Evolutionary conservation across 1,284 basidiomycete genomes (phyloP), one percentile per base, ranked within the genome.

Genomic region (Gomphus sp.): DNA sequence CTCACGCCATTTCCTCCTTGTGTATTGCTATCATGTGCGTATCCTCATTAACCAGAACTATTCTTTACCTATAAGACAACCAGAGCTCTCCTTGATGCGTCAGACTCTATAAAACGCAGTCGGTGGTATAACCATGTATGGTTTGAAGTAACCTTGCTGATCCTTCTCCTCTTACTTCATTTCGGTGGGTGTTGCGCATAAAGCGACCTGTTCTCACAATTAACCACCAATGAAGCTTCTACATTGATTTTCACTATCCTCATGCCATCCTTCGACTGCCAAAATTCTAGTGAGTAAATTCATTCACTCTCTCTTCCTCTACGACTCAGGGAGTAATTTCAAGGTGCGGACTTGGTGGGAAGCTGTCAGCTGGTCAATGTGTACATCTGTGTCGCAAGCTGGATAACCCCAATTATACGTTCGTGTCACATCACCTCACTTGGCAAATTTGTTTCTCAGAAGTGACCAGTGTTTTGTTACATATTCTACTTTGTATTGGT

Each of bases 371-470:
- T 80, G 16, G 70, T 83, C 45, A 75, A 76, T 59, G 62, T 77
- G 10, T 82, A 75, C 63, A 77, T 83, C 22, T 62, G 81, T 45
- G 66, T 81, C 1, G 74, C 74, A 22, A 79, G 74, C 62, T 86
- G 84, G 84, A 65, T 82, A 33, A 71, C 77, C 52, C 82, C 84
- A 11, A 66, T 68, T 2, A 67, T 84, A 45, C 70, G 84, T 85
- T 64, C 63, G 80, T 70, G 12, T 55, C 50, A 58, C 55, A n/a
- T 56, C 55, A n/a, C 9, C 8, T 41, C 39, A 31, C 28, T 16
- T 55, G 10, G 0, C 0, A 50, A 39, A 12, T 10, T 2, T 49
- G 8, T 36, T 53, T 16, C 36, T 53, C 14, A 52, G 12, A 34
- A 43, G 12, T 37, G 12, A 49, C 47, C 2, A 80, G 79, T 79